A percentile compares a stretch with the other conserved stretches of the same genome.
These are phyloP conservation scores for Phtheirospermum japonicum DNA, from an alignment of 257 asterid genomes.

Conservation along the genomic window DNA sequence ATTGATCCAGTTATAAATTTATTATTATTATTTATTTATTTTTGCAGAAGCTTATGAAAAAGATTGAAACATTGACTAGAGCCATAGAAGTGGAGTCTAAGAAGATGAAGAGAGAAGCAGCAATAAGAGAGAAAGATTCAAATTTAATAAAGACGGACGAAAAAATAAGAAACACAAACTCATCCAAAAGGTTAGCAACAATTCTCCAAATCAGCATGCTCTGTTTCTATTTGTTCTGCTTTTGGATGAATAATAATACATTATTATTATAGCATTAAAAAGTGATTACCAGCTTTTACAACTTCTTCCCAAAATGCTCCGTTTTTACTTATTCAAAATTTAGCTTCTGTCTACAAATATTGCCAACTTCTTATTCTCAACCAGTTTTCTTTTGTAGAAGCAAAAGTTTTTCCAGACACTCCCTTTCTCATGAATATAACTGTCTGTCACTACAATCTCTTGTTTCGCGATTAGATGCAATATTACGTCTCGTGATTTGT, in stretches of 20 bases:
- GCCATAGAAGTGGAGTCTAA: conserved; percentile 64
- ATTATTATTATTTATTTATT: no score
- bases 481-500: conserved; percentile 6
- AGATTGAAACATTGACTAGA: conserved; percentile 57
- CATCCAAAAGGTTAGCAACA: conserved; percentile 44
- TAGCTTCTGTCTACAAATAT: not conserved
- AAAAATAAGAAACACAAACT: conserved; percentile 39
- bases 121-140: conserved; percentile 51
- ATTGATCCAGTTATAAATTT: not conserved
- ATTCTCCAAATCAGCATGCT: conserved; percentile 1
- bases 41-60: conserved; percentile 64
- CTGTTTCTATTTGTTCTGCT: not conserved
- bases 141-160: conserved; percentile 35
- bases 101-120: conserved; percentile 68
- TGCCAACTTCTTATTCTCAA: not conserved
- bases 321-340: not conserved
- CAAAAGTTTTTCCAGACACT: not conserved
- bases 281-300: no score
- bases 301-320: not conserved
- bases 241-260: no score
- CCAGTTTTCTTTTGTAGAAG: not conserved
- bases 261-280: no score
- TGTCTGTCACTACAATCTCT: no score
- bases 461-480: no score
- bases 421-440: not conserved